Evolutionary conservation across 345 rosid species (phyloP).

Genomic region (Aurinia saxatilis): DNA sequence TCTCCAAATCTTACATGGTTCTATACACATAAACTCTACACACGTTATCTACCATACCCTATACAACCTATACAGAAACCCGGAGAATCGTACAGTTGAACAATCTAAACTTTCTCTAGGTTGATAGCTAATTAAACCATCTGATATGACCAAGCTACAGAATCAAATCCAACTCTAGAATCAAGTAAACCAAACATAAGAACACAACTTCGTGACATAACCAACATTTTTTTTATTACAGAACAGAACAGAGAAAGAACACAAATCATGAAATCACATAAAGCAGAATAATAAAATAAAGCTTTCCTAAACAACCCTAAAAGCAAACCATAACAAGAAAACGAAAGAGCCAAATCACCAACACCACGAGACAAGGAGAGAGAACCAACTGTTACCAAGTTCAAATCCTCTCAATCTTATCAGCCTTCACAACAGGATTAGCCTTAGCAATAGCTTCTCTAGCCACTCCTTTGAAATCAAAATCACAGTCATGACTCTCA

Average conservation of each 20-base stretch:
- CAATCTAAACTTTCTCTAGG: no score
- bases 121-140: no score
- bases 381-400: neutral
- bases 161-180: neutral
- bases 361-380: neutral
- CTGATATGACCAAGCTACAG: neutral
- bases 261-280: slow-evolving; percentile 20
- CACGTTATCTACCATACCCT: neutral
- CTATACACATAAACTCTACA: no score
- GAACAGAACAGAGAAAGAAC: slow-evolving; percentile 1
- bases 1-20: no score
- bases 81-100: no score
- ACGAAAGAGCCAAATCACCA: slow-evolving; percentile 19
- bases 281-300: neutral
- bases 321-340: slow-evolving; percentile 1
- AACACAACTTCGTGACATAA: neutral
- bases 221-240: slow-evolving; percentile 23
- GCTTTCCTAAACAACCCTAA: neutral
- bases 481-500: slow-evolving; percentile 62
- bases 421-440: slow-evolving; percentile 72
- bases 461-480: slow-evolving; percentile 71
- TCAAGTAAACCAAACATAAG: neutral
- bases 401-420: slow-evolving; percentile 59
- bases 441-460: slow-evolving; percentile 64
- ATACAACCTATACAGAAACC: neutral